Evolutionary conservation across 2,329 filamentous ascomycete species (phyloP), one percentile per base, ranked within the genome.

Genomic region (Coniochaeta sp.): DNA sequence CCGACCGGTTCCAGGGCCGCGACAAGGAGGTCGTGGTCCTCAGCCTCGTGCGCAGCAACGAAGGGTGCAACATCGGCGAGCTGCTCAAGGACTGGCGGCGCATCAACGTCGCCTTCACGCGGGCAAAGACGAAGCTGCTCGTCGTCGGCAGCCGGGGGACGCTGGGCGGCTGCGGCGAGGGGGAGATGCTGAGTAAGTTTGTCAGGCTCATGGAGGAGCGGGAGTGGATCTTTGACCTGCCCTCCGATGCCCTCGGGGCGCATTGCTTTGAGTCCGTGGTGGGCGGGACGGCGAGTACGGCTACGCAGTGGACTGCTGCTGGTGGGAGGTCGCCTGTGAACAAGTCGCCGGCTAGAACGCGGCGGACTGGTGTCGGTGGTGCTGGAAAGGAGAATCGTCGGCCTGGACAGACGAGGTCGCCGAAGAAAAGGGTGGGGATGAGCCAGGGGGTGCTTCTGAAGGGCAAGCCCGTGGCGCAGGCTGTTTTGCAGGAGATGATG

Each of bases 11-110:
- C 73, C 95, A 99, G 72, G 95, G 95, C 7, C 85, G 95, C 11
- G 95, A 99, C 75, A 99, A 99, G 71, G 92, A 96, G 69, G 88
- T 96, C 2, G 84, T 98, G 0, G 85, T 99, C 16, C 82, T 99
- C 9, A 91, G 86, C 60, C 87, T 96, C 33, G 95, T 98, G 16
- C 85, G 95, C 33, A 93, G 87, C 71, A 99, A 99, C 68, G 87
- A 93, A 24, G 82, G 83, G 1, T 85, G 87, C 63, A 85, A 83
- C 57, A 93, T 99, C n/a, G 95, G 95, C 19, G 95, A 98, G 60
- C 74, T 99, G 54, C 79, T 99, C 31, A 90, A 89, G 62, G 95
- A 99, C 73, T 96, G 92, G 89, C 81, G 95, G 60, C 80, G 95
- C 57, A 92, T 99, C 71, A 99, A 99, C 67, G 95, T 99, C 3